A percentile compares a stretch with the other conserved stretches of the same genome.
phyloP scores from a whole-genome alignment of 441 rosid species.

The Croton setiger region DNA sequence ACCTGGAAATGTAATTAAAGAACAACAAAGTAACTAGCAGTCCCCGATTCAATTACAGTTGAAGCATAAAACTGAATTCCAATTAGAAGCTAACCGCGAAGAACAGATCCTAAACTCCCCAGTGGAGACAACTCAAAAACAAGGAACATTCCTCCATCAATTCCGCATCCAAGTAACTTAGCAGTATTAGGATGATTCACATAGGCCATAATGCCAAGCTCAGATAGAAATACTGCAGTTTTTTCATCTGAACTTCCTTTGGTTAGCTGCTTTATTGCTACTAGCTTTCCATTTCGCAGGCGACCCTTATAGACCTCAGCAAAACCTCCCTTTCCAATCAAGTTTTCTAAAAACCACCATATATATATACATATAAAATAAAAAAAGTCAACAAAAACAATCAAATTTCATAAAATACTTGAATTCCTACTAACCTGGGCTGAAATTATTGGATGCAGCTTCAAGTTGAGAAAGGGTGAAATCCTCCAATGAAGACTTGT shows the following conservation, averaged over 20 bases:
- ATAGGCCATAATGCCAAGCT: slow-evolving; percentile 84
- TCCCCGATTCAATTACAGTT: neutral
- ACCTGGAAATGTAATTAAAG: slow-evolving; percentile 32
- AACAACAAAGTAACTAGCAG: slow-evolving; percentile 1
- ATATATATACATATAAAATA: slow-evolving; percentile 1
- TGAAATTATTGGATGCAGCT: slow-evolving; percentile 68
- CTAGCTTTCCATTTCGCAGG: slow-evolving; percentile 56
- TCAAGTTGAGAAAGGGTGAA: slow-evolving; percentile 58
- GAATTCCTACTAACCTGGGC: slow-evolving; percentile 36
- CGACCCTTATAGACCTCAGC: slow-evolving; percentile 81
- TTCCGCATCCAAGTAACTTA: slow-evolving; percentile 73
- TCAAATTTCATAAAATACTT: neutral
- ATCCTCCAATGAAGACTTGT: slow-evolving; percentile 54
- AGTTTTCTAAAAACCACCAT: slow-evolving; percentile 46
- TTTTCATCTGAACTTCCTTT: slow-evolving; percentile 75
- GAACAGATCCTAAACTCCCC: slow-evolving; percentile 77
- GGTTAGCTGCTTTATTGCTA: slow-evolving; percentile 67
- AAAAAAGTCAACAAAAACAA: neutral
- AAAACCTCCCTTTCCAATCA: slow-evolving; percentile 81
- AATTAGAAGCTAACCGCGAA: slow-evolving; percentile 54
- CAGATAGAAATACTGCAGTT: slow-evolving; percentile 62
- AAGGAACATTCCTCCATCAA: slow-evolving; percentile 82
- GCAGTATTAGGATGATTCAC: slow-evolving; percentile 86
- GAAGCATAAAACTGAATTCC: neutral
- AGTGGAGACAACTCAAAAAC: slow-evolving; percentile 67